These are phyloP conservation scores for Hydnomerulius pinastri DNA, from an alignment of 768 basidiomycete genomes.

Conservation along the genomic window DNA sequence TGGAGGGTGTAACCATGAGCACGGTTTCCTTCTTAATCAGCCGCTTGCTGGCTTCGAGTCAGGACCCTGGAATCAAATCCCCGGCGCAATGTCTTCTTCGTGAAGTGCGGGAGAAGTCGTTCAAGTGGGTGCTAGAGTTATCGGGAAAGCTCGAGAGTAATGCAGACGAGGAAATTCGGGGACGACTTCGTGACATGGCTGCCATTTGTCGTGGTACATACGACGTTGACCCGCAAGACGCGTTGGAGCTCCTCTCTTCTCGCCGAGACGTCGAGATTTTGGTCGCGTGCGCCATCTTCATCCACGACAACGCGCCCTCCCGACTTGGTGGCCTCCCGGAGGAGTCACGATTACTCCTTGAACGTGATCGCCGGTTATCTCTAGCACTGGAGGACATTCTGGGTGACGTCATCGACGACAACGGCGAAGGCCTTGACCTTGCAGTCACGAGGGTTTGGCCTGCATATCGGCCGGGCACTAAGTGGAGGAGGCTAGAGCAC, in stretches of 20 bases:
- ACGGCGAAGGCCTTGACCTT: constrained; percentile 18
- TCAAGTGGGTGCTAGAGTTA: constrained; percentile 36
- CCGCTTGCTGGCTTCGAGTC: constrained; percentile 35
- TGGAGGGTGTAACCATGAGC: constrained; percentile 26
- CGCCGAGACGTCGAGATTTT: constrained; percentile 26
- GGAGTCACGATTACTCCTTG: constrained; percentile 21
- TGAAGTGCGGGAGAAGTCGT: constrained; percentile 28
- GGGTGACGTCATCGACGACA: constrained; percentile 6
- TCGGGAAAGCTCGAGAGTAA: constrained; percentile 11
- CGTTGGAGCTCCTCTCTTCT: constrained; percentile 17
- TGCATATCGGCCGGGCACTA: constrained; percentile 26
- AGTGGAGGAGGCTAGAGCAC: constrained; percentile 17
- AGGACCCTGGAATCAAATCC: constrained; percentile 8
- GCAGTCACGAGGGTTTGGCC: constrained; percentile 27
- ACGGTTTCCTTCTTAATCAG: constrained; percentile 31
- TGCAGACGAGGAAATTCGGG: constrained; percentile 1
- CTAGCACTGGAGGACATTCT: constrained; percentile 22
- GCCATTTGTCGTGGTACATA: constrained; percentile 40
- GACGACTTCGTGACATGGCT: constrained; percentile 34
- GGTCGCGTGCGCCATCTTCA: constrained; percentile 31
- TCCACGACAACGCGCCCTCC: constrained; percentile 30
- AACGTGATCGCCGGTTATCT: constrained; percentile 31
- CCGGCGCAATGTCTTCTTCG: constrained; percentile 25
- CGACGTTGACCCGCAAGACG: constrained; percentile 25
- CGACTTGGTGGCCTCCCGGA: not conserved